Base-by-base conservation (phyloP, 2,329 filamentous ascomycete species). In the Fusarium algeriense region DNA sequence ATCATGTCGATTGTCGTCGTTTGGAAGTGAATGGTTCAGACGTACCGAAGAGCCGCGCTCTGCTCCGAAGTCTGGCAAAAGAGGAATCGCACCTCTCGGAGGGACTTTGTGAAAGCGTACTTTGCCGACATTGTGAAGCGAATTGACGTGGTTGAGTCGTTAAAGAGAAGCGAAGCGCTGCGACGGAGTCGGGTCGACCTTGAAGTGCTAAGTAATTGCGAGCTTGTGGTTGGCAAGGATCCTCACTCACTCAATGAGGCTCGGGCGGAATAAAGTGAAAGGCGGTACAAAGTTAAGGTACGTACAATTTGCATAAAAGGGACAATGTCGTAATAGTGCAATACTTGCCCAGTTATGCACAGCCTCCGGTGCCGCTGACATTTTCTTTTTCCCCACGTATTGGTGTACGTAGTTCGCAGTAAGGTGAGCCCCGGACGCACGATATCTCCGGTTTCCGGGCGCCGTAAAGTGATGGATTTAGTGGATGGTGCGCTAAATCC, bases 51-150 rank as follows among this genome's bases (percentile, higher is more conserved):
- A 71, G 93, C 91, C 78, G 93, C 92, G 86, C 95, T 97, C 81
- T 94, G 91, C 81, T 97, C 92, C 74, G 92, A 93, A 57, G 93
- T 95, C 85, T 98, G 95, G 87, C 96, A 98, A 86, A 98, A 95
- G 78, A 97, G 88, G 85, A 99, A 99, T 81, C 96, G 93, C 81
- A 99, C 88, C 88, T 99, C 96, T 88, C 94, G 97, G 81, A 99
- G 88, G 74, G 90, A 86, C 83, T 94, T 92, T 76, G 90, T 89
- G 85, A 99, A 99, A 77, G 91, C 93, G 86, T 97, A 98, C 88
- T 96, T 97, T 84, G 88, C 87, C 76, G 94, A 93, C 96, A 98
- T 98, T 73, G 75, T 86, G 44, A 44, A 28, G 50, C 43, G 46
- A 38, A 44, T 62, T 56, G 50, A 37, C 30, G 28, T 53, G 46